These are phyloP conservation scores for Paradendryphiella salina DNA, from an alignment of 2,329 filamentous ascomycete genomes.

Conservation along the genomic window DNA sequence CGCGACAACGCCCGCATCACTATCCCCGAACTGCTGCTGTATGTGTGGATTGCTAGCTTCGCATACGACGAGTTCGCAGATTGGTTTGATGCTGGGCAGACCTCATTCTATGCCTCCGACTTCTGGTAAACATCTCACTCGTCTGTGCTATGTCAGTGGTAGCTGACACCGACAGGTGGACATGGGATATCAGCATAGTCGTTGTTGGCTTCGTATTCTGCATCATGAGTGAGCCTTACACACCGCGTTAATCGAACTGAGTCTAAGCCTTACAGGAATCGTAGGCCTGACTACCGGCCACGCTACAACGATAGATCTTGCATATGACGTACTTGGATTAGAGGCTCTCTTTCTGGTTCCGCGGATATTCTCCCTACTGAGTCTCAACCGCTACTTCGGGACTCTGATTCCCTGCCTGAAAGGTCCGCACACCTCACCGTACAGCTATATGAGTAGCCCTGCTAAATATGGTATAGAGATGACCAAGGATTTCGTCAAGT, in stretches of 20 bases:
- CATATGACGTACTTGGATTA: constrained; percentile 86
- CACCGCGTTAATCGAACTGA: background rate
- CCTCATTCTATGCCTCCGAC: constrained; percentile 60
- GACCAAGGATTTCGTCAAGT: constrained; percentile 89
- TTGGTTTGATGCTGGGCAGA: constrained; percentile 77
- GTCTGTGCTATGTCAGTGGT: constrained; percentile 7
- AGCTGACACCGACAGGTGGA: constrained; percentile 19
- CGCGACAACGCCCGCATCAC: constrained; percentile 69
- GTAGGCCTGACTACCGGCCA: constrained; percentile 67
- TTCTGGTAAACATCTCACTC: constrained; percentile 57
- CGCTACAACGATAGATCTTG: constrained; percentile 68
- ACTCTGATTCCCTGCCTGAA: constrained; percentile 87
- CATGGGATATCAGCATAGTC: constrained; percentile 61
- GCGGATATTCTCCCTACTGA: constrained; percentile 81
- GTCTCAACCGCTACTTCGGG: constrained; percentile 86
- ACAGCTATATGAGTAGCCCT: background rate
- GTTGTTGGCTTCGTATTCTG: constrained; percentile 72
- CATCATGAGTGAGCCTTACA: constrained; percentile 62
- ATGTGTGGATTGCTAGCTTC: constrained; percentile 85
- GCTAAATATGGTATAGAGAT: constrained; percentile 62
- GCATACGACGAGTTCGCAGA: constrained; percentile 77
- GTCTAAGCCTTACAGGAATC: constrained; percentile 56
- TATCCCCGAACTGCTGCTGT: constrained; percentile 70
- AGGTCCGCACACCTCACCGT: constrained; percentile 6
- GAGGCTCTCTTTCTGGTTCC: constrained; percentile 90